Evolutionary conservation across 352 stramenopile genomes (phyloP).

Genomic region (Blastocystis sp.): DNA sequence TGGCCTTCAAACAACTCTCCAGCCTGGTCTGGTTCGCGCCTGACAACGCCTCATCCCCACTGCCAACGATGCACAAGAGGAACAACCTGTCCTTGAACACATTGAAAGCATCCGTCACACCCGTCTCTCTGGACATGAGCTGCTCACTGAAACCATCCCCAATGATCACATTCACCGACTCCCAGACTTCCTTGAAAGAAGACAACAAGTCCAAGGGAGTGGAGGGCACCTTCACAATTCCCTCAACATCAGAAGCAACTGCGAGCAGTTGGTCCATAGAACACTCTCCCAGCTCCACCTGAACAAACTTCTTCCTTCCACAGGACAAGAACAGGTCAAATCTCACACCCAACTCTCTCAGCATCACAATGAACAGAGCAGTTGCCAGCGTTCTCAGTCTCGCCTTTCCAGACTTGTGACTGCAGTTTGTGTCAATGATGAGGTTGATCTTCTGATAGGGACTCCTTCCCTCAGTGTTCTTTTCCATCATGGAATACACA

Average conservation of each 20-base stretch:
- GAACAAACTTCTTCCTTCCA: neutral
- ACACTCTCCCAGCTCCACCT: neutral
- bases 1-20: neutral
- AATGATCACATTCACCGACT: constrained; percentile 3
- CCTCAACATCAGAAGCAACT: constrained; percentile 20
- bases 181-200: neutral
- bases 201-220: constrained; percentile 43
- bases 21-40: neutral
- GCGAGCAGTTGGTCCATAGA: neutral
- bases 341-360: constrained; percentile 17
- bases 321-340: neutral
- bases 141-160: constrained; percentile 48
- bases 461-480: neutral
- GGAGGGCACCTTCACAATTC: constrained; percentile 35
- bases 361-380: neutral
- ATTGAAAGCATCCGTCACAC: constrained; percentile 13
- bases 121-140: neutral
- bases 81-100: neutral
- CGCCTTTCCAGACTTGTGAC: neutral
- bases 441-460: neutral
- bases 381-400: neutral
- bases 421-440: constrained; percentile 11
- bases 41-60: constrained; percentile 22
- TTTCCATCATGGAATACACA: neutral
- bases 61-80: constrained; percentile 13